phyloP scores from a whole-genome alignment of 2,329 filamentous ascomycete genomes.

The Xylariaceae sp. region DNA sequence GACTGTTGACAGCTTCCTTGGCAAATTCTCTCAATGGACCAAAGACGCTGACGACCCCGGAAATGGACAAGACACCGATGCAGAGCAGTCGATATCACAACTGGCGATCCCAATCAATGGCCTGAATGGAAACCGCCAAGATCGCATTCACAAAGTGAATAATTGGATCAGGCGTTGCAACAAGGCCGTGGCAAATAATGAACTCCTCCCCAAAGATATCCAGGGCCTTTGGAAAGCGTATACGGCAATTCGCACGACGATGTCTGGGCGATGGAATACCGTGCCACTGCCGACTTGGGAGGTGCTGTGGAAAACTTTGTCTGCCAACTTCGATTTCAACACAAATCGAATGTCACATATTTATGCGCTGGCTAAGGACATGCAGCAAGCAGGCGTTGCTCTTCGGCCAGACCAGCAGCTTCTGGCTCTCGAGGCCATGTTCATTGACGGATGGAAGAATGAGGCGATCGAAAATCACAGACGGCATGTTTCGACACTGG shows the following conservation, averaged over 20 bases:
- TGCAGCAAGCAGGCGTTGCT: conserved; percentile 53
- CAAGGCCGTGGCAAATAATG: conserved; percentile 13
- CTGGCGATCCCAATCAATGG: conserved; percentile 15
- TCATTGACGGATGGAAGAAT: conserved; percentile 56
- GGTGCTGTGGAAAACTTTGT: conserved; percentile 62
- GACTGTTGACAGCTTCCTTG: no score
- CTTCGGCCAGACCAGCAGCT: conserved; percentile 58
- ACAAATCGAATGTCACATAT: conserved; percentile 58
- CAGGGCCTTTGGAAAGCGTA: conserved; percentile 46
- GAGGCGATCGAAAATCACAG: conserved; percentile 63
- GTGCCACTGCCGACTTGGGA: conserved; percentile 61
- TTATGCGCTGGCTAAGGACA: conserved; percentile 60
- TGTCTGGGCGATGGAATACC: conserved; percentile 45
- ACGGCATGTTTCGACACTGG: conserved; percentile 50
- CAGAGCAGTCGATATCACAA: conserved; percentile 12
- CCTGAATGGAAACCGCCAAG: conserved; percentile 10
- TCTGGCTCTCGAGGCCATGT: conserved; percentile 64
- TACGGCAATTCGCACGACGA: conserved; percentile 39
- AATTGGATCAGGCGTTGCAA: conserved; percentile 24
- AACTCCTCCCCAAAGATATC: conserved; percentile 15
- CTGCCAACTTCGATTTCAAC: conserved; percentile 46
- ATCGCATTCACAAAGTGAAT: conserved; percentile 23
- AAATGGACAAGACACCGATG: conserved; percentile 3
- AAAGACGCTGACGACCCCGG: background rate
- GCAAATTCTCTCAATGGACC: no score